A percentile compares a stretch with the other conserved stretches of the same genome.
phyloP scores from a whole-genome alignment of 495 filamentous ascomycete species.

The Neurospora sp. region DNA sequence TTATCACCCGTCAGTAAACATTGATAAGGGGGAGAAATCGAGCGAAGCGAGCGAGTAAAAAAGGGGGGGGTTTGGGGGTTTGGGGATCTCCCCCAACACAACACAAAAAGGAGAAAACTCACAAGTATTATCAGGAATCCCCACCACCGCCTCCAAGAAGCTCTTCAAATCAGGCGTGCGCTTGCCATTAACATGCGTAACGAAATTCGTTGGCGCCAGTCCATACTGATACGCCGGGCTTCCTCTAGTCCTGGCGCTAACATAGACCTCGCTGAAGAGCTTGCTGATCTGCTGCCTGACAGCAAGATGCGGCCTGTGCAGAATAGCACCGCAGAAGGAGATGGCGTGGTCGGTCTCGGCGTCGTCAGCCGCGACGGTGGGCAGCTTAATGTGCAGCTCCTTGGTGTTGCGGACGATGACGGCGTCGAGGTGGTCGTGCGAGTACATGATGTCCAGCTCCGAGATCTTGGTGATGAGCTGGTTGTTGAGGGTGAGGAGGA shows the following conservation, averaged over 20 bases:
- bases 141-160: slow-evolving; percentile 69
- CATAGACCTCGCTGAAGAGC: slow-evolving; percentile 95
- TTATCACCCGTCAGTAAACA: background rate
- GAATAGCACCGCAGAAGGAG: slow-evolving; percentile 87
- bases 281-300: slow-evolving; percentile 95
- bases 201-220: slow-evolving; percentile 91
- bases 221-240: slow-evolving; percentile 88
- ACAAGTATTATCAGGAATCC: slow-evolving; percentile 92
- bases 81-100: background rate
- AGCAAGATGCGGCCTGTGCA: slow-evolving; percentile 91
- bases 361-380: slow-evolving; percentile 81
- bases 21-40: background rate
- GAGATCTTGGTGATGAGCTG: slow-evolving; percentile 87
- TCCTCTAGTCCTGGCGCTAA: slow-evolving; percentile 74
- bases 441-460: slow-evolving; percentile 94
- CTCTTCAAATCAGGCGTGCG: slow-evolving; percentile 67
- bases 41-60: background rate
- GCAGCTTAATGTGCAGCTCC: slow-evolving; percentile 67
- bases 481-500: slow-evolving; percentile 83
- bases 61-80: background rate
- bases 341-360: slow-evolving; percentile 86
- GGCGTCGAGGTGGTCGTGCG: slow-evolving; percentile 71
- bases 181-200: slow-evolving; percentile 86
- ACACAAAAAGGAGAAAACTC: slow-evolving; percentile 16
- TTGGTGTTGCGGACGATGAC: slow-evolving; percentile 77